A percentile compares a stretch with the other conserved stretches of the same genome.
Evolutionary conservation across 345 rosid species (phyloP).

Genomic region (Moricandia moricandioides): DNA sequence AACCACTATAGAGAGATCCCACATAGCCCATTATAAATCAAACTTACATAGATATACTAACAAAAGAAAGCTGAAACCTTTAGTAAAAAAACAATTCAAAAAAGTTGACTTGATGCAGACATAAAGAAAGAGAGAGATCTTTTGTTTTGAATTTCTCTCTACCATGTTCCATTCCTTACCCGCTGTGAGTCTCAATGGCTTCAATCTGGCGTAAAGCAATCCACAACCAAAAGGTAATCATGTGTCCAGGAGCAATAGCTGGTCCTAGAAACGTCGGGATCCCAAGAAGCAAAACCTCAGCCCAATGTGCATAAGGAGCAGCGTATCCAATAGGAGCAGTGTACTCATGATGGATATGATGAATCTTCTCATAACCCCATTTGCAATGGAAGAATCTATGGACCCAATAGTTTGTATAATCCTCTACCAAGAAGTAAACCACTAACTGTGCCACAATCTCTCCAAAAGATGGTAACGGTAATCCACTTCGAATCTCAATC

Average conservation of each 20-base stretch:
- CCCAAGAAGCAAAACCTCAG: slow-evolving; percentile 68
- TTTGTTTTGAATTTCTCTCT: too few relatives aligned
- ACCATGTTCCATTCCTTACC: slow-evolving; percentile 40
- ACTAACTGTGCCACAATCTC: slow-evolving; percentile 61
- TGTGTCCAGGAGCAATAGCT: slow-evolving; percentile 79
- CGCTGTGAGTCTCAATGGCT: slow-evolving; percentile 83
- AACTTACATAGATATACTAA: background rate
- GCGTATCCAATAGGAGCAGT: slow-evolving; percentile 71
- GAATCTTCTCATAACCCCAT: slow-evolving; percentile 83
- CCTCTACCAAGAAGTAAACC: slow-evolving; percentile 74
- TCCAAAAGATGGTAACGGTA: slow-evolving; percentile 72
- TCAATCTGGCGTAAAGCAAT: slow-evolving; percentile 75
- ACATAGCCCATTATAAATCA: background rate
- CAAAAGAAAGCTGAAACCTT: background rate
- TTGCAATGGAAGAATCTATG: slow-evolving; percentile 71
- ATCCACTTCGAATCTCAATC: slow-evolving; percentile 60
- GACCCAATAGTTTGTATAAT: slow-evolving; percentile 75
- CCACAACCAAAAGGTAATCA: slow-evolving; percentile 83
- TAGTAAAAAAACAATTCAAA: slow-evolving; percentile 16
- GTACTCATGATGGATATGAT: slow-evolving; percentile 73
- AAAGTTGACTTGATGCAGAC: background rate
- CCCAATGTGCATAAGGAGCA: slow-evolving; percentile 86
- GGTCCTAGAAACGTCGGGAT: slow-evolving; percentile 83
- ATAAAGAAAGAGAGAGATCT: too few relatives aligned
- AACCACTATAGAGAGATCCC: slow-evolving; percentile 3